phyloP scores from a whole-genome alignment of 306 rosid species.

The Quercus gilva region DNA sequence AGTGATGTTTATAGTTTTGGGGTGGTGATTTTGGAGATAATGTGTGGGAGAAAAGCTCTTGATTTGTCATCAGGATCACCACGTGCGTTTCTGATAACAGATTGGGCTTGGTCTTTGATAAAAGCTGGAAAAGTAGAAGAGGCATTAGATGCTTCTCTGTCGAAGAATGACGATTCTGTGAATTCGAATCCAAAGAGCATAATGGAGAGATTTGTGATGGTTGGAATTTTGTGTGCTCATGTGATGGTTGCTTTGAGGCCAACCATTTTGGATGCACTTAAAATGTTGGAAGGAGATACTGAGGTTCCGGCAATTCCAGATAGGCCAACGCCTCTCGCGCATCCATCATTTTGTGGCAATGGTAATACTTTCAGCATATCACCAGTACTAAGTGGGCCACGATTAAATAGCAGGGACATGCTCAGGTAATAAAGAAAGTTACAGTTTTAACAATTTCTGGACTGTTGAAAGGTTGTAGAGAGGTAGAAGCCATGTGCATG shows the following conservation, averaged over 20 bases:
- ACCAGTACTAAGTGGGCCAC: constrained; percentile 69
- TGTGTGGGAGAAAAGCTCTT: constrained; percentile 96
- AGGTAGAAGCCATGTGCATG: constrained; percentile 24
- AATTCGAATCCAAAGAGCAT: constrained; percentile 78
- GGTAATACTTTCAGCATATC: constrained; percentile 69
- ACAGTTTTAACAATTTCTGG: constrained; percentile 6
- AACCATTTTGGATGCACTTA: constrained; percentile 79
- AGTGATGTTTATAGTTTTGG: constrained; percentile 99
- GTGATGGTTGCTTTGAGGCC: constrained; percentile 96
- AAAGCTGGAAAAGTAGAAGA: constrained; percentile 63
- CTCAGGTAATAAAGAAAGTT: constrained; percentile 63
- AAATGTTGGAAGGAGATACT: constrained; percentile 94
- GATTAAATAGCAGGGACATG: constrained; percentile 65
- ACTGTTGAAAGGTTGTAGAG: constrained; percentile 1
- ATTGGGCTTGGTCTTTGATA: constrained; percentile 95
- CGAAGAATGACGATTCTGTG: constrained; percentile 42
- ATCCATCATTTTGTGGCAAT: constrained; percentile 50
- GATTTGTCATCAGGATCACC: constrained; percentile 71
- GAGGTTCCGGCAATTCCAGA: constrained; percentile 89
- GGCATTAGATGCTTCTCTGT: constrained; percentile 59
- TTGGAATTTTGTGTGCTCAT: constrained; percentile 90
- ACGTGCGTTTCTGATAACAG: constrained; percentile 71
- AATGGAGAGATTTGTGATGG: constrained; percentile 84
- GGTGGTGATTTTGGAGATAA: constrained; percentile 89
- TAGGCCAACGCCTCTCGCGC: constrained; percentile 93